Evolutionary conservation across 768 basidiomycete species (phyloP), one percentile per base, ranked within the genome.

Genomic region (Tylopilus sp.): DNA sequence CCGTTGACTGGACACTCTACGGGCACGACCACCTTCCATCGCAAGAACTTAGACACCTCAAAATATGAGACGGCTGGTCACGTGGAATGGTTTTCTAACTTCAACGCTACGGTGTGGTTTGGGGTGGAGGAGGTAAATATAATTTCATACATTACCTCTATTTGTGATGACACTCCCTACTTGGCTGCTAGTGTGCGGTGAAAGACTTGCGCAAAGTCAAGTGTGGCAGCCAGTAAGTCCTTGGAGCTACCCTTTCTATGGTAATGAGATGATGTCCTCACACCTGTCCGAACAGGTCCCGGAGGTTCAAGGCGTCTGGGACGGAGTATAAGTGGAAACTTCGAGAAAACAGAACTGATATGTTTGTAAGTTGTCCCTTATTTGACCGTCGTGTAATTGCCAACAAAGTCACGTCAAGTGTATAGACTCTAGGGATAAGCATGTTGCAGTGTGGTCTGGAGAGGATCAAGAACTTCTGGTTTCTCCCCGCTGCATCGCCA

Each of bases 291-390:
- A 10, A 8, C 28, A 80, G 81, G 50, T 82, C 81, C 11, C 76
- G 81, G 51, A 67, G 80, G 23, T 82, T 82, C 69, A 80, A 76
- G 57, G 77, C 65, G 40, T 65, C 62, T 6, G 73, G 74, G 33
- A 60, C 68, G 25, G 76, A 78, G 57, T 82, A 82, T 69, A 82
- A 81, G 56, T 82, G 81, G 81, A 82, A 79, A 64, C 63, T 75
- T 33, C 62, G 64, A 44, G 73, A 75, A 39, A 73, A 76, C 45
- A 71, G 70, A 44, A 52, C 41, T 31, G 74, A 79, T 59, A 68
- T 82, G 45, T 67, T 73, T 48, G 81, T 81, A 58, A 56, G 80
- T 30, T 31, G 13, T 13, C 35, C 28, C 45, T 18, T 6, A 22
- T 25, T 36, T n/a, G 21, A n/a, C 20, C 10, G n/a, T 40, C 20